Evolutionary conservation across 148 eudicot genomes (phyloP).

Genomic region (Rhododendron mucronatum): DNA sequence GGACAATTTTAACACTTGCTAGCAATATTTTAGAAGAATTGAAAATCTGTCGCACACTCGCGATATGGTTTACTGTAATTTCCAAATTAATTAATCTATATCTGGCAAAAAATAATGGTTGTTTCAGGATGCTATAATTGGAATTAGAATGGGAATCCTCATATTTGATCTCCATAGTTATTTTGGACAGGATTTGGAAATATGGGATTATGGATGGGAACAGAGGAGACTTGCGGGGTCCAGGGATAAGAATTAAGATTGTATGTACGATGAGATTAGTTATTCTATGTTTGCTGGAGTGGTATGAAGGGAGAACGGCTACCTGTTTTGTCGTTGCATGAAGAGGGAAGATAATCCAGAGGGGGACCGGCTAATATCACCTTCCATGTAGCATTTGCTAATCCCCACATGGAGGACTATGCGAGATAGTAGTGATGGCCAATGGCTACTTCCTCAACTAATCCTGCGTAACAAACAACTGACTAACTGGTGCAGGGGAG

Average conservation of each 20-base stretch:
- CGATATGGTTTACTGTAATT: neutral
- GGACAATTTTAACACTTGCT: neutral
- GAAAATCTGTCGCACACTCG: neutral
- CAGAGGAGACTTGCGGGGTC: neutral
- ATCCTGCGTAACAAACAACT: neutral
- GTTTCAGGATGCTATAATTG: neutral
- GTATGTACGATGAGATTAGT: neutral
- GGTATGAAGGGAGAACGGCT: neutral
- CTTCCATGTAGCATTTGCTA: neutral
- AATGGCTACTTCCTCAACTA: neutral
- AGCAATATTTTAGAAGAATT: neutral
- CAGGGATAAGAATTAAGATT: neutral
- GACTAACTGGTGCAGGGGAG: neutral
- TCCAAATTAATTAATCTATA: neutral
- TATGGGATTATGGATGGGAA: neutral
- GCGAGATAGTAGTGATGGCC: neutral
- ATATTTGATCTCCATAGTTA: neutral
- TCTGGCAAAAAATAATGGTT: neutral
- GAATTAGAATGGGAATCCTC: neutral
- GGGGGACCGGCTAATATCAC: neutral
- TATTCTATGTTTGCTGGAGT: neutral
- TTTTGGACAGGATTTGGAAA: neutral
- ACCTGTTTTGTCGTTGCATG: neutral
- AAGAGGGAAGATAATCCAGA: neutral
- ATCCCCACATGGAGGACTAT: neutral